Evolutionary conservation across 2,329 filamentous ascomycete species (phyloP), one percentile per base, ranked within the genome.

Genomic region (Cytospora leucostoma): DNA sequence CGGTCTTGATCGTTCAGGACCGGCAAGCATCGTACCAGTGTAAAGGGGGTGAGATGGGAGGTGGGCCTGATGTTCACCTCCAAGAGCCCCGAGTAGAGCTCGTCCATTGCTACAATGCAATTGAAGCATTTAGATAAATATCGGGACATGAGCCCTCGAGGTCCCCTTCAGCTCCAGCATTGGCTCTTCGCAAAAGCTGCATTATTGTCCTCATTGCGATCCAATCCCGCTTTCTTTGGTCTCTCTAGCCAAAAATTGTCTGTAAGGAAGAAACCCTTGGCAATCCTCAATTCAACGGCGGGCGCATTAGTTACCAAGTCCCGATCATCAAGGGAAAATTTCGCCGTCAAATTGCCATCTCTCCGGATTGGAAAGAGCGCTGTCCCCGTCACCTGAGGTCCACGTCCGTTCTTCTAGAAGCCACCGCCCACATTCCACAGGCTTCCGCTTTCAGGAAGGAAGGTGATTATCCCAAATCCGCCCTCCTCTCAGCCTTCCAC

Each of bases 351-450:
- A 21, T 47, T 21, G 44, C 44, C 44, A 47, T 47, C 44, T 47
- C 44, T 34, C 44, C 53, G 60, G 53, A 52, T 52, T 44, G 60
- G 60, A 33, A 62, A 62, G 53, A 52, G 53, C 47, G 21, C 60
- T 44, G 21, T 15, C 47, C 51, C 38, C 44, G 51, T 61, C 51
- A 55, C 59, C 49, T 51, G 35, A 61, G 27, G 34, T 44, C 40
- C n/a, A 37, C 34, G 50, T 59, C 34, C 32, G 50, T 15, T 62
- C 55, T 62, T 62, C 54, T 58, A 62, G 61, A 62, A 62, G 60
- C n/a, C 54, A 37, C 7, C 27, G 10, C 19, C 37, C 40, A 35
- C 33, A 44, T 54, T 27, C 8, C 17, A 21, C 27, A 27, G 27
- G 27, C 27, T 27, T 27, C 27, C 27, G 27, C 27, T 27, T 27